A percentile compares a stretch with the other conserved stretches of the same genome.
phyloP scores from a whole-genome alignment of 164 flowering plant genomes.

The Nymphaea thermarum region DNA sequence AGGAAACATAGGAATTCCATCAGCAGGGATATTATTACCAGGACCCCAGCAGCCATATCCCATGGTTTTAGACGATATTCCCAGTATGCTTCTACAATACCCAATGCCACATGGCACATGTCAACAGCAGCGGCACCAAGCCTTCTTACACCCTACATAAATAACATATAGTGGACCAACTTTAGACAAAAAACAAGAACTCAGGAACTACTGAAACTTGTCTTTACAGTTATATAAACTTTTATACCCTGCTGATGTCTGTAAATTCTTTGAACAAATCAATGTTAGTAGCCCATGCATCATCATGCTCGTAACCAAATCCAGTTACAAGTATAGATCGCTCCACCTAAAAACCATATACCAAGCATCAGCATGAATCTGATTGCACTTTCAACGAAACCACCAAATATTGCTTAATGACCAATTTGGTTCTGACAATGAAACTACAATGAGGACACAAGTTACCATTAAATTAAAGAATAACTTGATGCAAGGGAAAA shows the following conservation, averaged over 20 bases:
- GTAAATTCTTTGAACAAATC: constrained; percentile 85
- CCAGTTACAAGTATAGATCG: constrained; percentile 91
- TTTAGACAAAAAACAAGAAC: not conserved
- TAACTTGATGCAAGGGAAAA: not conserved
- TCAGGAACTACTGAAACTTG: not conserved
- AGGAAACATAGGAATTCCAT: no score
- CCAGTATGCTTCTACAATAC: constrained; percentile 91
- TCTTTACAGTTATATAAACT: not conserved
- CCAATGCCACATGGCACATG: constrained; percentile 97
- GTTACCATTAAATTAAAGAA: not conserved
- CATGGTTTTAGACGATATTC: constrained; percentile 97
- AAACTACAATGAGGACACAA: not conserved
- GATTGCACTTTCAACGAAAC: not conserved
- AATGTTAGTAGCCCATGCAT: constrained; percentile 86
- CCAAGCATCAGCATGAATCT: not conserved
- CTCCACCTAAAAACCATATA: constrained; percentile 45
- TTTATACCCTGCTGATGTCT: constrained; percentile 75
- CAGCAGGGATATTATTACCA: constrained; percentile 35
- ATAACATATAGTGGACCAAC: not conserved
- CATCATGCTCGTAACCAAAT: constrained; percentile 96
- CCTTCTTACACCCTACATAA: constrained; percentile 81
- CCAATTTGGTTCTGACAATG: not conserved
- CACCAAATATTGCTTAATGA: not conserved
- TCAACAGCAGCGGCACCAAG: constrained; percentile 98
- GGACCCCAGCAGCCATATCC: constrained; percentile 99